phyloP scores from a whole-genome alignment of 768 basidiomycete species.

The Rhodotorula babjevae region DNA sequence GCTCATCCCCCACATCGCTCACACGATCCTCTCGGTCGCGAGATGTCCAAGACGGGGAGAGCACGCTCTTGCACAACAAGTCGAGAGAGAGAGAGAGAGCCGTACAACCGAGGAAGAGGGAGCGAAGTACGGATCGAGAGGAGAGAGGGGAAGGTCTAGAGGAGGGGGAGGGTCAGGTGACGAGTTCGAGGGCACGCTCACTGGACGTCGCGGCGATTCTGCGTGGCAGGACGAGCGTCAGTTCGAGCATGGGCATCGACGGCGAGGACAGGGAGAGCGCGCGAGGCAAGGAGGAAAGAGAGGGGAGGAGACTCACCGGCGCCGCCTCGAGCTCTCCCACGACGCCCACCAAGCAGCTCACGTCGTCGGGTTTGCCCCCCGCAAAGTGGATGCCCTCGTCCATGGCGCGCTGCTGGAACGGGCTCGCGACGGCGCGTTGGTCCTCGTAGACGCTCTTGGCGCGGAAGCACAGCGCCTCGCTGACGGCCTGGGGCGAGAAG shows the following conservation, averaged over 20 bases:
- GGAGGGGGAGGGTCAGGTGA: neutral
- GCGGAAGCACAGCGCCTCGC: conserved; percentile 71
- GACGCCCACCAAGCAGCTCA: conserved; percentile 36
- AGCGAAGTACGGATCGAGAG: neutral
- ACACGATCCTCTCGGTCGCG: neutral
- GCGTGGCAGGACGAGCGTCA: neutral
- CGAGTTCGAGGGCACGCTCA: neutral
- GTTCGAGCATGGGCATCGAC: neutral
- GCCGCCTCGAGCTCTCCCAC: conserved; percentile 38
- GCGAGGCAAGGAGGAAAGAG: neutral
- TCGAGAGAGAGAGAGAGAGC: too few relatives aligned
- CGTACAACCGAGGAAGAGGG: neutral
- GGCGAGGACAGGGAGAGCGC: too few relatives aligned
- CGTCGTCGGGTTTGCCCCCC: conserved; percentile 42
- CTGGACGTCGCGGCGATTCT: conserved; percentile 24
- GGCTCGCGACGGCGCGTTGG: conserved; percentile 40
- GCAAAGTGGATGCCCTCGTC: conserved; percentile 43
- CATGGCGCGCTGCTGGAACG: conserved; percentile 43
- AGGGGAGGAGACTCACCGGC: conserved; percentile 18
- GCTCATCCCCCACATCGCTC: too few relatives aligned
- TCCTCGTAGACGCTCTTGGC: conserved; percentile 65
- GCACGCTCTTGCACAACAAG: neutral
- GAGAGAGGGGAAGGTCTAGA: neutral
- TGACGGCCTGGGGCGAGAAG: conserved; percentile 40
- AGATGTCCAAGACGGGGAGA: neutral